Evolutionary conservation across 345 rosid species (phyloP).

Genomic region (Sonneratia alba): DNA sequence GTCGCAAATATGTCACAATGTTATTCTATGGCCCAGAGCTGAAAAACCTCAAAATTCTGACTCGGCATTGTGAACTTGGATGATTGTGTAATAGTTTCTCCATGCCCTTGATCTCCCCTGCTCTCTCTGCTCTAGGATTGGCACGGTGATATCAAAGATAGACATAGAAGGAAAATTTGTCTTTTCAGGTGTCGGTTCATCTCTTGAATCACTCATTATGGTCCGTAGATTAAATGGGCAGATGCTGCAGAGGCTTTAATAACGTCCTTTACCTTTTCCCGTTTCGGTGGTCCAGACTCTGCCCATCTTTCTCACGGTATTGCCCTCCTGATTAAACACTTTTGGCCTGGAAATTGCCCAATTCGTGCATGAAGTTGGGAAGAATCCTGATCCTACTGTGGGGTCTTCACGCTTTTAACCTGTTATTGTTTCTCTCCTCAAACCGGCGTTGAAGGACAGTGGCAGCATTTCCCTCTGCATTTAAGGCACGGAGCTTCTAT

Average conservation of each 20-base stretch:
- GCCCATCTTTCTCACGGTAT: neutral
- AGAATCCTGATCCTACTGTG: neutral
- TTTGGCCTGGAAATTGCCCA: neutral
- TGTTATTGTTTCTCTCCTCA: neutral
- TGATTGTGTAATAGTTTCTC: neutral
- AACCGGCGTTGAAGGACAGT: neutral
- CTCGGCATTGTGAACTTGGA: neutral
- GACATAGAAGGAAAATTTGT: neutral
- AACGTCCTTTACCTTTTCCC: conserved; percentile 1
- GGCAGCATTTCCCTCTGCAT: neutral
- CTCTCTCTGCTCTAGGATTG: neutral
- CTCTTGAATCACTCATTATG: neutral
- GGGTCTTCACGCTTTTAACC: neutral
- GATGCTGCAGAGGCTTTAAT: neutral
- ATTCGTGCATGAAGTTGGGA: neutral
- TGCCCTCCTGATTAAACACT: neutral
- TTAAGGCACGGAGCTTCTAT: conserved; percentile 1
- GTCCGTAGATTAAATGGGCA: neutral
- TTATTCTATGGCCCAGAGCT: neutral
- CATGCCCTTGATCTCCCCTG: neutral
- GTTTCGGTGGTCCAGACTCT: neutral
- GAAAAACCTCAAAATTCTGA: neutral
- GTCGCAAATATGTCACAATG: no score
- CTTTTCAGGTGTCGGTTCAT: neutral
- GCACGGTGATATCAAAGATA: neutral